A percentile compares a stretch with the other conserved stretches of the same genome.
Evolutionary conservation across 2,329 filamentous ascomycete genomes (phyloP).

Genomic region (Cladosporium sp.): DNA sequence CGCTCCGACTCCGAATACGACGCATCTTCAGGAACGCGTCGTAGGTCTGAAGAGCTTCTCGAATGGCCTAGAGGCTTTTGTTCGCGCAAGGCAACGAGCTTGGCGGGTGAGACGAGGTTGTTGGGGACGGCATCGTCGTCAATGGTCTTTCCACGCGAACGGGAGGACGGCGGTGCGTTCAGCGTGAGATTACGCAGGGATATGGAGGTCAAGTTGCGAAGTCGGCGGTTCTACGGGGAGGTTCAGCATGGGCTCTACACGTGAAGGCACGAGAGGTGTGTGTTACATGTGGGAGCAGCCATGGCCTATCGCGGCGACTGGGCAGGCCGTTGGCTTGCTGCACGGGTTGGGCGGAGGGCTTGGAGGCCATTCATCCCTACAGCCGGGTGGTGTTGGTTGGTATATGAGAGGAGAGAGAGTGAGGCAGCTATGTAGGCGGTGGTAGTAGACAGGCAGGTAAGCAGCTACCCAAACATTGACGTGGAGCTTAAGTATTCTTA

Average conservation of each 20-base stretch:
- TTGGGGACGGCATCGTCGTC: conserved; percentile 75
- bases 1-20: conserved; percentile 20
- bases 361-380: conserved; percentile 26
- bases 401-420: not conserved
- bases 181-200: conserved; percentile 84
- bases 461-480: not conserved
- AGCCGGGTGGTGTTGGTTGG: conserved; percentile 1
- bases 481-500: not conserved
- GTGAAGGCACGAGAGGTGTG: conserved; percentile 3
- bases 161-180: conserved; percentile 47
- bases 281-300: conserved; percentile 53
- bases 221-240: conserved; percentile 69
- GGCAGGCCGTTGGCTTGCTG: conserved; percentile 10
- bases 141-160: conserved; percentile 61
- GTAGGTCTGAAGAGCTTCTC: conserved; percentile 58
- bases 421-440: not conserved
- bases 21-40: conserved; percentile 33
- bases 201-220: conserved; percentile 84
- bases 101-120: conserved; percentile 65
- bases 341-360: conserved; percentile 15
- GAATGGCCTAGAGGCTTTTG: conserved; percentile 55
- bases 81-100: conserved; percentile 59
- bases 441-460: not conserved
- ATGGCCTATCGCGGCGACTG: conserved; percentile 48
- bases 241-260: conserved; percentile 5